These are phyloP conservation scores for Microthyrium microscopicum DNA, from an alignment of 2,329 filamentous ascomycete genomes.

Conservation along the genomic window DNA sequence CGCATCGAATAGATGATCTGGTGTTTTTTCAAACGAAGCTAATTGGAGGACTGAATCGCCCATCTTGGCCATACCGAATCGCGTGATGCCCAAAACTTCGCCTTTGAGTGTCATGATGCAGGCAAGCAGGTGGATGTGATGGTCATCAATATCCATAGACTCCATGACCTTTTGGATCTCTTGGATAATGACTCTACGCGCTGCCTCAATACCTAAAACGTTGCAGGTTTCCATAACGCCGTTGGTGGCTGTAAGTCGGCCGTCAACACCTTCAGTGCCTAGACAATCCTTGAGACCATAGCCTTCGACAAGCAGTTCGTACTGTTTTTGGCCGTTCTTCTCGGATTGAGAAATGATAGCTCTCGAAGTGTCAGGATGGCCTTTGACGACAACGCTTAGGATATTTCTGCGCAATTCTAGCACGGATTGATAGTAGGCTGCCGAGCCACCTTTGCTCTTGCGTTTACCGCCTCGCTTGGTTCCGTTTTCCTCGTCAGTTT, in stretches of 20 bases:
- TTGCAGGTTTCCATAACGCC: conserved; percentile 78
- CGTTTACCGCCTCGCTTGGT: conserved; percentile 30
- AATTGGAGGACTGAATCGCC: conserved; percentile 84
- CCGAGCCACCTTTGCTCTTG: conserved; percentile 32
- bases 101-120: conserved; percentile 99
- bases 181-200: conserved; percentile 68
- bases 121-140: conserved; percentile 92
- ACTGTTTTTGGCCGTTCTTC: conserved; percentile 15
- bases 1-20: conserved; percentile 91
- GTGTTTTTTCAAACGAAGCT: conserved; percentile 94
- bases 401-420: conserved; percentile 73
- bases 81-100: conserved; percentile 87
- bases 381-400: conserved; percentile 71
- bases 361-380: conserved; percentile 69
- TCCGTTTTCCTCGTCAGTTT: conserved; percentile 11
- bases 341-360: conserved; percentile 79
- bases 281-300: conserved; percentile 83
- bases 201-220: conserved; percentile 88
- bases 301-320: conserved; percentile 65
- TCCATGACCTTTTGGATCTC: conserved; percentile 86
- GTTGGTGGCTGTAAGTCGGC: conserved; percentile 59
- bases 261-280: conserved; percentile 81
- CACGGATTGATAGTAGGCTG: conserved; percentile 58
- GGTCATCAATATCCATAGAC: conserved; percentile 88
- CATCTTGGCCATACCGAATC: conserved; percentile 94